Base-by-base conservation (phyloP, 1,139 yeast species). In the Lodderomyces oxycetoniae region DNA sequence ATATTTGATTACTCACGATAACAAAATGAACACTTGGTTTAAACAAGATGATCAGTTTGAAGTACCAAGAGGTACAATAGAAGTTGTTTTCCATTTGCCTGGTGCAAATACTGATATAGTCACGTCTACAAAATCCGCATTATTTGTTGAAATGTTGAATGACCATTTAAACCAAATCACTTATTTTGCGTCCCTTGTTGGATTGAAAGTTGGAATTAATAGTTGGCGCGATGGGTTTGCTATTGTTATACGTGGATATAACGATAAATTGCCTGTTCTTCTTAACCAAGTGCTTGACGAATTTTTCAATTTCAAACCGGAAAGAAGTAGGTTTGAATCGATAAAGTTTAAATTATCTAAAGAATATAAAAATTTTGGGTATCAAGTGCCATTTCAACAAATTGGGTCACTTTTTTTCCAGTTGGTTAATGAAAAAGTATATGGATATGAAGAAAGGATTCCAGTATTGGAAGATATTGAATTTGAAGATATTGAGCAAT, bases 1-100 rank as follows among this genome's bases (percentile, higher is more conserved):
- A 3, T 62, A 53, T 40, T 50, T 69, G 28, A 50, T 68, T 31
- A 54, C 57, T 26, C 66, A 66, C 32, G 49, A 52, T 24, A 48
- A 49, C 20, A 58, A 53, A 37, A 47, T 55, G 36, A 69, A 66
- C 47, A 64, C 87, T 24, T 91, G 98, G 98, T 87, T 71, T 57
- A 91, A 89, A 54, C 83, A 83, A 50, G 96, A 91, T 59, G 96
- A 91, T 46, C 77, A 81, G 32, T 86, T 91, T 52, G 77, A 84
- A 67, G 83, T 85, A 12, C 98, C 98, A 31, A 85, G 89, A 57
- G 93, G 93, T 1, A 67, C 76, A 31, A 74, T 87, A 21, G 75
- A 76, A 32, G 57, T 85, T 33, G 67, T 74, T 31, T 65, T 91
- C 42, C 83, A 80, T 44, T 60, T 77, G 41, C 95, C 96, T 1